phyloP scores from a whole-genome alignment of 371 early-diverging fungal species.

The Antonospora locustae region DNA sequence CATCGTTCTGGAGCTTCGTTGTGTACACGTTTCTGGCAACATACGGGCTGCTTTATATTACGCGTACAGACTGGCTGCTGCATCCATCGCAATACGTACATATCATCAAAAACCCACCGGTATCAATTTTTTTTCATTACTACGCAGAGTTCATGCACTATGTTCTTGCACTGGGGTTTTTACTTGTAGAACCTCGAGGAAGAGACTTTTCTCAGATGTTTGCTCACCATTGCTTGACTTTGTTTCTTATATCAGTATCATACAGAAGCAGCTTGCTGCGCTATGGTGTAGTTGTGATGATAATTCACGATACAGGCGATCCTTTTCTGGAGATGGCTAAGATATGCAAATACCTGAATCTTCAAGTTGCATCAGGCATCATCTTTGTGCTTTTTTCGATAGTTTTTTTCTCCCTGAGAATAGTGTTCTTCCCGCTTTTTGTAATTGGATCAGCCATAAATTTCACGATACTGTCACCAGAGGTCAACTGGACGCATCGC shows the following conservation, averaged over 20 bases:
- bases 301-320: conserved; percentile 58
- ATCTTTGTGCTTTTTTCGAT: conserved; percentile 56
- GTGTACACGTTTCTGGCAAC: too few relatives aligned
- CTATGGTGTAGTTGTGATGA: conserved; percentile 56
- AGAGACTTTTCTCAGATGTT: conserved; percentile 53
- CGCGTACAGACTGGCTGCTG: too few relatives aligned
- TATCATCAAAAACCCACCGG: too few relatives aligned
- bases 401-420: conserved; percentile 56
- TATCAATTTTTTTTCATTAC: too few relatives aligned
- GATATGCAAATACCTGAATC: conserved; percentile 53
- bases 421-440: conserved; percentile 40
- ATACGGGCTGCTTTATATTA: too few relatives aligned
- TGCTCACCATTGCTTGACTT: conserved; percentile 57
- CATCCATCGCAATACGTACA: too few relatives aligned
- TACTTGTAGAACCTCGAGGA: conserved; percentile 40
- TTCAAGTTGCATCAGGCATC: conserved; percentile 50
- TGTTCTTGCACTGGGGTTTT: conserved; percentile 29
- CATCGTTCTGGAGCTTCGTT: too few relatives aligned
- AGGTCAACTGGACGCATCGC: too few relatives aligned
- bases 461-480: too few relatives aligned
- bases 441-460: conserved; percentile 36
- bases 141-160: conserved; percentile 43
- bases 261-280: conserved; percentile 53
- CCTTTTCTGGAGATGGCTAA: conserved; percentile 60
- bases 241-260: conserved; percentile 51